Evolutionary conservation across 2,329 filamentous ascomycete genomes (phyloP).

Genomic region (Grosmannia penicillata): DNA sequence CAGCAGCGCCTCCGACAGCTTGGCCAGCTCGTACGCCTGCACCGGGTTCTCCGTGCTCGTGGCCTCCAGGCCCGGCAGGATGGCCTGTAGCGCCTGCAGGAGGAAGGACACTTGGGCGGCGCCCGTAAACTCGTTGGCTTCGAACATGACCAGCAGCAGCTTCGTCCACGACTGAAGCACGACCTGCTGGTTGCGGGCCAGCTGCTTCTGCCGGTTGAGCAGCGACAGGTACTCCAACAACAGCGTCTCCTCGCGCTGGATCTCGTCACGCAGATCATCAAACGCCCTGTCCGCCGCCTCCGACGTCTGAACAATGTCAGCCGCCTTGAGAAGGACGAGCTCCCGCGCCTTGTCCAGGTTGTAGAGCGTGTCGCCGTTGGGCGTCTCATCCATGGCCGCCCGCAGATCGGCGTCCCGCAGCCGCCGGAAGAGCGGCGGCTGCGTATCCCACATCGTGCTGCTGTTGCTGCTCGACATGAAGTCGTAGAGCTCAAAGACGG

Average conservation of each 20-base stretch:
- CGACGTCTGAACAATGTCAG: constrained; percentile 33
- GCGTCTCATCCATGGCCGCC: constrained; percentile 45
- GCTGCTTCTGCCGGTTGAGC: constrained; percentile 46
- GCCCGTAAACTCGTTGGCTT: constrained; percentile 65
- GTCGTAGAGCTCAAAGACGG: constrained; percentile 85
- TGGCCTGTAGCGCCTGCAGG: constrained; percentile 72
- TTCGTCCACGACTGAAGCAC: constrained; percentile 76
- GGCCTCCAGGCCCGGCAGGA: constrained; percentile 73
- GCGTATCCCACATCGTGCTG: constrained; percentile 33
- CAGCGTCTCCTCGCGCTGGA: constrained; percentile 44
- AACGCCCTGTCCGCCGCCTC: background rate
- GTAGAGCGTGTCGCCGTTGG: constrained; percentile 39
- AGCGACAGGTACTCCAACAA: constrained; percentile 47
- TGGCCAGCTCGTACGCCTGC: constrained; percentile 62
- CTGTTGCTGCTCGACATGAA: constrained; percentile 48
- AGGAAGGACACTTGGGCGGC: constrained; percentile 63
- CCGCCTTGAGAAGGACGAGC: constrained; percentile 54
- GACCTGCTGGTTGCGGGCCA: constrained; percentile 42
- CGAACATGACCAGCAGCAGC: constrained; percentile 68
- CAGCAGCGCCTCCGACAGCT: constrained; percentile 57
- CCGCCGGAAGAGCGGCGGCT: constrained; percentile 39
- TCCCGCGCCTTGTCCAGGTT: constrained; percentile 59
- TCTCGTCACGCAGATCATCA: constrained; percentile 27
- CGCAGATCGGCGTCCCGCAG: constrained; percentile 55
- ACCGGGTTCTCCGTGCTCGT: constrained; percentile 53